Evolutionary conservation across 768 basidiomycete species (phyloP).

Genomic region (Kockovaella imperatae): DNA sequence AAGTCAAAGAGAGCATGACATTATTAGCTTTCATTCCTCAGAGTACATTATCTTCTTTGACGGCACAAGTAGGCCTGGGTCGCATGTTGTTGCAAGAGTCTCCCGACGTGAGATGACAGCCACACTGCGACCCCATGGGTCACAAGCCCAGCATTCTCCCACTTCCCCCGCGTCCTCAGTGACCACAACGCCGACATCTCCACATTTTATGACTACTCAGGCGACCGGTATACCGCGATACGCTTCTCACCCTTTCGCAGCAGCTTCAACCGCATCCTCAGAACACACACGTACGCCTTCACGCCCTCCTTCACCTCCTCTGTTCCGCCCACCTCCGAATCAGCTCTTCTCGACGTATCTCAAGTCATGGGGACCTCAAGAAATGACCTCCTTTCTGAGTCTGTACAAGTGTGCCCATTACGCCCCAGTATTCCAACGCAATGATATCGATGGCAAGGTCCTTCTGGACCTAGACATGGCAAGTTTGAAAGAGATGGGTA

Average conservation of each 20-base stretch:
- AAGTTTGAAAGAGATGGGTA: slow-evolving; percentile 82
- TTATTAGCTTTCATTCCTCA: not conserved
- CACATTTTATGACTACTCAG: slow-evolving; percentile 21
- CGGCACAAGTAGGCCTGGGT: too few relatives aligned
- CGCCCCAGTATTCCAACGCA: slow-evolving; percentile 61
- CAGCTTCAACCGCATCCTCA: slow-evolving; percentile 2
- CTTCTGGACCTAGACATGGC: slow-evolving; percentile 82
- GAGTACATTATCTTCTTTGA: too few relatives aligned
- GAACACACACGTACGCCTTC: too few relatives aligned
- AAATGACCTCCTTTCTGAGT: slow-evolving; percentile 62
- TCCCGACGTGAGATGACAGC: not conserved
- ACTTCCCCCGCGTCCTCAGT: slow-evolving; percentile 30
- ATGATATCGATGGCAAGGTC: slow-evolving; percentile 89
- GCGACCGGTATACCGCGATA: slow-evolving; percentile 2
- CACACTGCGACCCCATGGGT: slow-evolving; percentile 11
- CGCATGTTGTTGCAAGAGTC: too few relatives aligned
- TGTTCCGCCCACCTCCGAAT: slow-evolving; percentile 21
- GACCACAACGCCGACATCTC: slow-evolving; percentile 36
- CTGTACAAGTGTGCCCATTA: slow-evolving; percentile 67
- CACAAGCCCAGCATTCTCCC: slow-evolving; percentile 16
- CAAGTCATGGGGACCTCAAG: slow-evolving; percentile 38
- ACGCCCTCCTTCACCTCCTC: slow-evolving; percentile 30
- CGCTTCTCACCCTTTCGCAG: slow-evolving; percentile 8
- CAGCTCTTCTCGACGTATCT: slow-evolving; percentile 37
- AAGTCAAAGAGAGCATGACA: too few relatives aligned